These are phyloP conservation scores for Chytridium lagenaria DNA, from an alignment of 371 early-diverging fungal species.

Conservation along the genomic window DNA sequence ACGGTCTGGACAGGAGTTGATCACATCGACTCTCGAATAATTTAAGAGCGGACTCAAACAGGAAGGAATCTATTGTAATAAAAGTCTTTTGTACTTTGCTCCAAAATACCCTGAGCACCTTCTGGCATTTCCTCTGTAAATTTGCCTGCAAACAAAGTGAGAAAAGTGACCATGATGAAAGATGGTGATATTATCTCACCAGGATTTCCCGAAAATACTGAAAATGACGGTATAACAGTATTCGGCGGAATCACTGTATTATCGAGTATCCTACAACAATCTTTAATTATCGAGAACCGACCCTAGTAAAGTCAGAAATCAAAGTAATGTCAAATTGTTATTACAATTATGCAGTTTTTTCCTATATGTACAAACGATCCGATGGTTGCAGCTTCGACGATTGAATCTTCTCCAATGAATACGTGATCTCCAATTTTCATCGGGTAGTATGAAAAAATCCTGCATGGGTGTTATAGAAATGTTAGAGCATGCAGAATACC, in stretches of 20 bases:
- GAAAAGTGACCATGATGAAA: slow-evolving; percentile 11
- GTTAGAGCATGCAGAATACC: slow-evolving; percentile 54
- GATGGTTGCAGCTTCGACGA: slow-evolving; percentile 92
- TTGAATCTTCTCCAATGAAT: slow-evolving; percentile 66
- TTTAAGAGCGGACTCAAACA: too few relatives aligned
- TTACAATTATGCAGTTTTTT: slow-evolving; percentile 91
- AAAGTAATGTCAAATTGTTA: slow-evolving; percentile 26
- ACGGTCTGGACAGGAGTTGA: too few relatives aligned
- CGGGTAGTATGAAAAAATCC: slow-evolving; percentile 80
- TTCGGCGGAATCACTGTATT: slow-evolving; percentile 91
- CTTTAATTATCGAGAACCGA: slow-evolving; percentile 93
- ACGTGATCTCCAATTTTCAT: slow-evolving; percentile 75
- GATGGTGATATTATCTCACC: slow-evolving; percentile 52
- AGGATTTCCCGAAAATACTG: slow-evolving; percentile 82
- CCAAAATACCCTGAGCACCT: slow-evolving; percentile 75
- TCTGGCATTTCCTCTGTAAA: slow-evolving; percentile 84
- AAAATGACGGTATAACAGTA: slow-evolving; percentile 89
- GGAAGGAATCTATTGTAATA: slow-evolving; percentile 17
- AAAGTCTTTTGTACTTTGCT: slow-evolving; percentile 41
- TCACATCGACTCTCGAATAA: too few relatives aligned
- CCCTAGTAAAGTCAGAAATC: slow-evolving; percentile 64
- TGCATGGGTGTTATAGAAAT: slow-evolving; percentile 9
- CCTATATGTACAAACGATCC: slow-evolving; percentile 91
- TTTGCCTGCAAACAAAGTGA: slow-evolving; percentile 51
- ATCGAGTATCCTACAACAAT: slow-evolving; percentile 88